Evolutionary conservation across 768 basidiomycete genomes (phyloP).

Genomic region (Termitomyces sp.): DNA sequence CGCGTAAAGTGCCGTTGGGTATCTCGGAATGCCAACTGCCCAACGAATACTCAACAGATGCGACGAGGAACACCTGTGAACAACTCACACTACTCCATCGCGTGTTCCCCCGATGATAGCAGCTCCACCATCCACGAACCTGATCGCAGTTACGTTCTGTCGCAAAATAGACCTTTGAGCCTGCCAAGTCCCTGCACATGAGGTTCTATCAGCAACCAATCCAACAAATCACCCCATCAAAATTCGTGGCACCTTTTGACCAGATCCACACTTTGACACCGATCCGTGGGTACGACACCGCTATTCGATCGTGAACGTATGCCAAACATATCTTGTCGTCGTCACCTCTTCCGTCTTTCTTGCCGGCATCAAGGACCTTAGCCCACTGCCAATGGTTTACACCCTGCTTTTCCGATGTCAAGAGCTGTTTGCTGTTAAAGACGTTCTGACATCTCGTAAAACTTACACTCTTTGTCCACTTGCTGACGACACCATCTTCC

Average conservation of each 20-base stretch:
- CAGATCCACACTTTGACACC: constrained; percentile 68
- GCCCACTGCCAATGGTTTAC: constrained; percentile 54
- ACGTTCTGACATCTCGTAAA: neutral
- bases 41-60: constrained; percentile 4
- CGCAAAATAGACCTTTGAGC: constrained; percentile 60
- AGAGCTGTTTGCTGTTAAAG: neutral
- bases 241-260: constrained; percentile 42
- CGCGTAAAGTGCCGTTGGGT: constrained; percentile 62
- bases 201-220: constrained; percentile 3
- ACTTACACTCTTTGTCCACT: constrained; percentile 57
- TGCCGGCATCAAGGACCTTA: constrained; percentile 48
- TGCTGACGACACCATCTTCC: constrained; percentile 53
- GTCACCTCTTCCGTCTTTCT: constrained; percentile 26
- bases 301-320: constrained; percentile 53
- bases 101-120: constrained; percentile 66
- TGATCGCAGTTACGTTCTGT: constrained; percentile 60
- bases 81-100: constrained; percentile 64
- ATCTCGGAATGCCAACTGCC: constrained; percentile 66
- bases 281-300: constrained; percentile 54
- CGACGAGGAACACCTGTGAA: neutral
- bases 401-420: constrained; percentile 26
- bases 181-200: constrained; percentile 53
- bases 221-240: neutral
- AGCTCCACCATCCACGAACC: constrained; percentile 60
- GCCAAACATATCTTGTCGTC: constrained; percentile 50